These are phyloP conservation scores for Suaeda aralocaspica DNA, from an alignment of 148 eudicot genomes.

Conservation along the genomic window DNA sequence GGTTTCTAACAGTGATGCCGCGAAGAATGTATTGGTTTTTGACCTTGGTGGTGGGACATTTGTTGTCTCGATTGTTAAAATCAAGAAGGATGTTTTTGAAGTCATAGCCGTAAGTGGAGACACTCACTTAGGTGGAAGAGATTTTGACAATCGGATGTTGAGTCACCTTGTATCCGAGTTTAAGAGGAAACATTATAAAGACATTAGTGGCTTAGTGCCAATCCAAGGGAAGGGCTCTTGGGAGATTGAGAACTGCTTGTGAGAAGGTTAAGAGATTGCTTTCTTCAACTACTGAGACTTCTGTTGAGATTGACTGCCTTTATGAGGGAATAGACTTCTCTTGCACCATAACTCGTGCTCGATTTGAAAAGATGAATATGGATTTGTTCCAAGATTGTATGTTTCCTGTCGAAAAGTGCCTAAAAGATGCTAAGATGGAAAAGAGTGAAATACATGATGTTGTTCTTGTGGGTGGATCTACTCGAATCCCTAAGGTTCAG, in stretches of 20 bases:
- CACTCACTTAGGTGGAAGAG: slow-evolving; percentile 1
- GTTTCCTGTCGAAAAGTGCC: not conserved
- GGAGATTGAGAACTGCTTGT: not conserved
- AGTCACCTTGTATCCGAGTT: not conserved
- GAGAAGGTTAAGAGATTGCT: not conserved
- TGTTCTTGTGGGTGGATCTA: slow-evolving; percentile 10
- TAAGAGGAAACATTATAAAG: slow-evolving; percentile 4
- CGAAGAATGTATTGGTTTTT: not conserved
- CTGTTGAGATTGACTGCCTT: not conserved
- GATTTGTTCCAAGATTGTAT: slow-evolving; percentile 4
- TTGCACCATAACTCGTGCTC: not conserved
- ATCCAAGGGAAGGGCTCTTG: slow-evolving; percentile 1
- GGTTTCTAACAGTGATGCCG: not conserved
- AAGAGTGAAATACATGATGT: not conserved
- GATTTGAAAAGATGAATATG: slow-evolving; percentile 1
- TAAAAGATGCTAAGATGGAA: not conserved
- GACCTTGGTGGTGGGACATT: slow-evolving; percentile 3
- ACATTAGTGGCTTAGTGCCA: not conserved
- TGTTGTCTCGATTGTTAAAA: not conserved
- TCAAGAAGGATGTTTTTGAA: not conserved
- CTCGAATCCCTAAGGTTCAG: slow-evolving; percentile 10
- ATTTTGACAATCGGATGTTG: not conserved
- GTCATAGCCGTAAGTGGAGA: not conserved
- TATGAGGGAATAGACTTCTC: not conserved
- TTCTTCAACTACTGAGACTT: not conserved